These are phyloP conservation scores for Carex littledalei DNA, from an alignment of 176 grass and related monocot genomes.

Conservation along the genomic window DNA sequence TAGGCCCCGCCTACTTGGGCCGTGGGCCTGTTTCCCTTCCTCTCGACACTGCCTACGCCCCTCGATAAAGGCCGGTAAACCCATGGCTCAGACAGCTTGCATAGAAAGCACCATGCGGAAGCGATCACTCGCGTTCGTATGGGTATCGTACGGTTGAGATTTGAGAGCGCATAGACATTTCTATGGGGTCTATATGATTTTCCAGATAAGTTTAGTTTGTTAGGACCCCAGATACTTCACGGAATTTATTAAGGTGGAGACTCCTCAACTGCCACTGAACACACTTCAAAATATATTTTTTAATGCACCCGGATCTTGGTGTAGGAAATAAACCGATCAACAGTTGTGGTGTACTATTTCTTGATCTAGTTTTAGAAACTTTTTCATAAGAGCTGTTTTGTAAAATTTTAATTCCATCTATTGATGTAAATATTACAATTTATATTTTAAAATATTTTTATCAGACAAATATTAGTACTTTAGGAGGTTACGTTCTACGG, in stretches of 20 bases:
- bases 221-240: background rate
- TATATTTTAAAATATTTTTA: too few species aligned
- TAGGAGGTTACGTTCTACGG: background rate
- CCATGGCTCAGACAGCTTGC: background rate
- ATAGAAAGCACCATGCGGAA: background rate
- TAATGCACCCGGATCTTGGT: background rate
- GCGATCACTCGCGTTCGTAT: background rate
- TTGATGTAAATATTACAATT: too few species aligned
- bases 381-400: too few species aligned
- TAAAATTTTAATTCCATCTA: too few species aligned
- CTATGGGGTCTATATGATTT: background rate
- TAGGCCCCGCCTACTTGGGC: background rate
- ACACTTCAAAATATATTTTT: background rate
- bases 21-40: conserved; percentile 17
- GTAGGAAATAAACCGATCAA: background rate
- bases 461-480: too few species aligned
- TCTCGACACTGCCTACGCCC: background rate
- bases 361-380: too few species aligned
- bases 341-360: background rate
- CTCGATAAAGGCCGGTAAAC: background rate
- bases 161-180: background rate
- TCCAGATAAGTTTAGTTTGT: background rate
- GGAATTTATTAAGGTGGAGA: conserved; percentile 4
- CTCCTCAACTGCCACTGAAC: background rate
- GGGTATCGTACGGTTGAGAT: background rate